These are phyloP conservation scores for Pseudoturritis turrita DNA, from an alignment of 345 rosid species.

Conservation along the genomic window DNA sequence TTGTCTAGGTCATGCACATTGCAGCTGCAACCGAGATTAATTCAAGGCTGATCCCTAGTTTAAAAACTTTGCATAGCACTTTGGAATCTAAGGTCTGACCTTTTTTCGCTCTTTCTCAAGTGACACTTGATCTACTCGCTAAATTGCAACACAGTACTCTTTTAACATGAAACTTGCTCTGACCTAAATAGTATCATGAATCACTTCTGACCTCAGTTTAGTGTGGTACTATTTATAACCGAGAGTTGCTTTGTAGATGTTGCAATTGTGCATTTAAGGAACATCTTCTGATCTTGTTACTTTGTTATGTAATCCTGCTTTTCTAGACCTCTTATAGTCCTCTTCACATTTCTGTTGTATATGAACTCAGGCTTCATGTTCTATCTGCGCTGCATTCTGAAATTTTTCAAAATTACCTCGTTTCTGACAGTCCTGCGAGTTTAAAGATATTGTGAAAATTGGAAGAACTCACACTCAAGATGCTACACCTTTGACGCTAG, in stretches of 20 bases:
- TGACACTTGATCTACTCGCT: not conserved
- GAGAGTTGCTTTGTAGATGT: not conserved
- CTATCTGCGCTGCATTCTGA: not conserved
- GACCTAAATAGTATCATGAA: not conserved
- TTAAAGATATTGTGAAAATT: constrained; percentile 87
- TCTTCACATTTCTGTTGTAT: not conserved
- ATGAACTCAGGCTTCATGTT: not conserved
- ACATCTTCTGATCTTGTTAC: not conserved
- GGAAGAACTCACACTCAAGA: constrained; percentile 98
- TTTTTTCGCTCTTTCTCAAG: constrained; percentile 3
- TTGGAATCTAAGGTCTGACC: constrained; percentile 66
- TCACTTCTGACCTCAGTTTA: not conserved
- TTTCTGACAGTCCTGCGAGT: constrained; percentile 58
- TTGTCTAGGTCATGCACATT: constrained; percentile 88
- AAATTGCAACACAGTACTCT: not conserved
- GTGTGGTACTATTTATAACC: not conserved
- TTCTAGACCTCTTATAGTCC: not conserved
- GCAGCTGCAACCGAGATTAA: constrained; percentile 91
- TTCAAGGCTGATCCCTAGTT: constrained; percentile 72
- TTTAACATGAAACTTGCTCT: not conserved
- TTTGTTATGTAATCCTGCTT: not conserved
- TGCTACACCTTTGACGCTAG: constrained; percentile 96
- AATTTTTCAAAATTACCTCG: not conserved
- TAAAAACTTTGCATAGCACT: constrained; percentile 66
- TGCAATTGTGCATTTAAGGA: constrained; percentile 3